Base-by-base conservation (phyloP, 805 yeast species). In the Pachysolen tannophilus region DNA sequence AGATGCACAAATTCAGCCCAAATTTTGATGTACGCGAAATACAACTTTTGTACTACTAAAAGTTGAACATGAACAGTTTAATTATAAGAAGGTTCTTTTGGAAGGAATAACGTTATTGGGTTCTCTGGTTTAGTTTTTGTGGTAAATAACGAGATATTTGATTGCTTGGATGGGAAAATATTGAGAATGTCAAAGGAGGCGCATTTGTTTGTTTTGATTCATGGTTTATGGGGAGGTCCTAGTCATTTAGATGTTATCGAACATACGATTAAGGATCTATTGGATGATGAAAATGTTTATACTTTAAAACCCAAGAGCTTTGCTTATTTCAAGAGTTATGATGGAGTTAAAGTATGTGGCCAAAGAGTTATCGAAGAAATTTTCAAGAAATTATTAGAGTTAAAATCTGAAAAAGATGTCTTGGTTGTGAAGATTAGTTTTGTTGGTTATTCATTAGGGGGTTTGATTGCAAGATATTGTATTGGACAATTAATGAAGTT, bases 391-490 rank as follows among this genome's bases (percentile, higher is more conserved):
- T 55, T 73, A 20, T 56, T 56, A 13, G 50, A 43, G 8, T 52
- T 60, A 41, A 46, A 65, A 18, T 41, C 40, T 11, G 58, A 60
- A 8, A 37, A 56, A 30, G 47, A 48, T 37, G 45, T 56, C 33
- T 37, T 49, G 17, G 69, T 69, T 11, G 53, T 52, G 9, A 71
- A 76, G 45, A 70, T 90, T 33, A 82, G 94, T 41, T 63, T 90
- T 28, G 67, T 84, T 3, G 96, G 97, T 0, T 90, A 88, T 54
- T 84, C 95, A 0, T 60, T 90, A 39, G 97, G 97, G 16, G 97
- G 97, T 0, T 58, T 88, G 24, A 75, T 90, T 21, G 67, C 87
- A 0, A 63, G 97, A 33, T 87, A 84, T 53, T 78, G 86, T 18
- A 66, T 87, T 31, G 47, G 70, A 53, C 55, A 78, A 64, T 42